phyloP scores from a whole-genome alignment of 768 basidiomycete species.

The Cyclocybe cylindracea region DNA sequence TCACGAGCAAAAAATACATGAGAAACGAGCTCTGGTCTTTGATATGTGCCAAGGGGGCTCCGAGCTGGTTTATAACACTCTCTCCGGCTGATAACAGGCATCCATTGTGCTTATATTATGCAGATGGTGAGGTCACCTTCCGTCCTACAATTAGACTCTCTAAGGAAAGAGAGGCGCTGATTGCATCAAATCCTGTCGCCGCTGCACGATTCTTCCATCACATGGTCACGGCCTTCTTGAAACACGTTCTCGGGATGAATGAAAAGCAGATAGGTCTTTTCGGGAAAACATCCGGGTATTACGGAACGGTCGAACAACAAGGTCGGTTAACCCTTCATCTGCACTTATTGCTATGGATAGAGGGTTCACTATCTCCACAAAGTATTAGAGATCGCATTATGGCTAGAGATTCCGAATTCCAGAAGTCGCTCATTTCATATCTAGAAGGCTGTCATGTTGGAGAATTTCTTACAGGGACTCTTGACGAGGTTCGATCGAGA shows the following conservation, averaged over 20 bases:
- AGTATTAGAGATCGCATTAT: constrained; percentile 27
- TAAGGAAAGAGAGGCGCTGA: no score
- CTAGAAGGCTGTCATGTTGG: constrained; percentile 32
- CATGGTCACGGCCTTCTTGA: no score
- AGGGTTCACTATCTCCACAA: constrained; percentile 23
- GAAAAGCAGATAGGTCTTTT: constrained; percentile 23
- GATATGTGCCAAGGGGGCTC: no score
- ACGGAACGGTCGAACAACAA: constrained; percentile 42
- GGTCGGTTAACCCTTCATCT: no score
- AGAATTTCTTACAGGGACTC: constrained; percentile 25
- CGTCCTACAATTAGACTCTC: no score
- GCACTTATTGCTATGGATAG: constrained; percentile 37
- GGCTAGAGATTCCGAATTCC: constrained; percentile 22
- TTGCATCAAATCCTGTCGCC: no score
- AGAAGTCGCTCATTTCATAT: constrained; percentile 26
- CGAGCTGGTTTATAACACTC: constrained; percentile 37
- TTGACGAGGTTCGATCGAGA: constrained; percentile 15
- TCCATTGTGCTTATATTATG: no score
- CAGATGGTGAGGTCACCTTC: no score
- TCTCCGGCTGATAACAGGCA: constrained; percentile 31
- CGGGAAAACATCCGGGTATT: constrained; percentile 30
- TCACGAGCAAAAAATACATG: constrained; percentile 26
- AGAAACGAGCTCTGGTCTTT: constrained; percentile 31
- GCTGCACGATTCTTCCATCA: no score
- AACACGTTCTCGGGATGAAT: constrained; percentile 25